Conservation (phyloP, 129 eudicot species). For the Logfia minima region DNA sequence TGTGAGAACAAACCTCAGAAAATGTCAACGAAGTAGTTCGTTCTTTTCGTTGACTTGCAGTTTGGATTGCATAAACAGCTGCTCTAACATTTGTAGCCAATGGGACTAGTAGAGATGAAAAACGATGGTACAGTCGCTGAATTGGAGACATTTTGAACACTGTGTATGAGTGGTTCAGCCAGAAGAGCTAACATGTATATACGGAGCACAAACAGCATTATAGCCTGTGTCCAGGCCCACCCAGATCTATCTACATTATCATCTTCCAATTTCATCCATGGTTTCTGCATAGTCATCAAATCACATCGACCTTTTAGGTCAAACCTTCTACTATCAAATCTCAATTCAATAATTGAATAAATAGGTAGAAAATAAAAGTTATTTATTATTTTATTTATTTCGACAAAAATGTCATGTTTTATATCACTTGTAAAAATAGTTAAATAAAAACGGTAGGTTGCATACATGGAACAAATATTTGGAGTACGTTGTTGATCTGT, state of each 20-base stretch:
- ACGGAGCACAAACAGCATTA: slow-evolving; percentile 50
- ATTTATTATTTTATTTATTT: no score
- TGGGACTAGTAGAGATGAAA: slow-evolving; percentile 60
- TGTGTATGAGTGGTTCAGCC: slow-evolving; percentile 78
- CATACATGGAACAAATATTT: no score
- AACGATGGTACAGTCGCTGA: slow-evolving; percentile 57
- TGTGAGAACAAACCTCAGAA: slow-evolving; percentile 57
- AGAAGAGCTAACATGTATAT: slow-evolving; percentile 50
- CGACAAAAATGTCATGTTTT: no score
- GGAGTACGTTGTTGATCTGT: no score
- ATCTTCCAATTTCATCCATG: slow-evolving; percentile 43
- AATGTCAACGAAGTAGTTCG: slow-evolving; percentile 67
- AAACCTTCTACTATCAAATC: background rate
- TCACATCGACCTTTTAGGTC: background rate
- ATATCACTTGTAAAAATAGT: no score
- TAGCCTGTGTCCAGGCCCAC: slow-evolving; percentile 58
- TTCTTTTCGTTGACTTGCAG: slow-evolving; percentile 46
- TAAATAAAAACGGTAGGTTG: no score
- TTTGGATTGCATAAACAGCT: slow-evolving; percentile 52
- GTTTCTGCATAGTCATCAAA: slow-evolving; percentile 37
- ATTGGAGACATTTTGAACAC: slow-evolving; percentile 59
- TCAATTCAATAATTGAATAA: no score
- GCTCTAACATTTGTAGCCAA: slow-evolving; percentile 70
- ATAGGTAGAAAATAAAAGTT: no score
- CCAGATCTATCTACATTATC: slow-evolving; percentile 37